Evolutionary conservation across 2,329 filamentous ascomycete genomes (phyloP).

Genomic region (Ceratocystis albifundus): DNA sequence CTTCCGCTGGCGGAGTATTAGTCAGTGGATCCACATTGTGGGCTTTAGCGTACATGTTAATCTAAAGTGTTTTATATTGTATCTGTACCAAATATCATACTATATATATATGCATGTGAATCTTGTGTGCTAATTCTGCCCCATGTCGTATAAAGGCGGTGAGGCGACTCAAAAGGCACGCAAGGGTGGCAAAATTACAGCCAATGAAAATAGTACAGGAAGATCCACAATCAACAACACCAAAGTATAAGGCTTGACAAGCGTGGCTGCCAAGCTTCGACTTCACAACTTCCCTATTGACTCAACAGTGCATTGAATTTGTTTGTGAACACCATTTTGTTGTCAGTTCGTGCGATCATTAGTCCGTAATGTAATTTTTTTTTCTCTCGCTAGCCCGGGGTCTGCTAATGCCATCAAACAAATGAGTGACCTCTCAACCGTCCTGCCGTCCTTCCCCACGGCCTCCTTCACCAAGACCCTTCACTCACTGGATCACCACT

Average conservation of each 20-base stretch:
- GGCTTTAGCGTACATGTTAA: neutral
- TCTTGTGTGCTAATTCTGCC: neutral
- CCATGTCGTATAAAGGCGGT: neutral
- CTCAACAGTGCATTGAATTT: neutral
- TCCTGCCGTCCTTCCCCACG: slow-evolving; percentile 67
- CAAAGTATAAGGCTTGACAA: neutral
- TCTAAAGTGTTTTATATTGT: no score
- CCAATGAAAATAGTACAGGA: slow-evolving; percentile 10
- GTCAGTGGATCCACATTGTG: slow-evolving; percentile 20
- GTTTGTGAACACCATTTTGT: no score
- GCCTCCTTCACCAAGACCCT: slow-evolving; percentile 59
- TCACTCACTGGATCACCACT: slow-evolving; percentile 65
- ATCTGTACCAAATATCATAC: no score
- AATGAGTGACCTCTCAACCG: slow-evolving; percentile 80
- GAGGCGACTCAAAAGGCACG: neutral
- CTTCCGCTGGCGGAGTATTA: slow-evolving; percentile 58
- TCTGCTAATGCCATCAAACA: neutral
- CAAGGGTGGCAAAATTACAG: slow-evolving; percentile 4
- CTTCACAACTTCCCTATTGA: neutral
- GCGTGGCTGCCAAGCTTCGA: neutral
- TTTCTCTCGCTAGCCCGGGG: neutral
- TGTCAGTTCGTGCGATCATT: no score
- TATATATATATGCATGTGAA: no score
- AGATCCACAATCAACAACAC: slow-evolving; percentile 22
- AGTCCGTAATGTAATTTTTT: slow-evolving; percentile 3